phyloP scores from a whole-genome alignment of 352 stramenopile genomes.

The Phytophthora sansomeana region DNA sequence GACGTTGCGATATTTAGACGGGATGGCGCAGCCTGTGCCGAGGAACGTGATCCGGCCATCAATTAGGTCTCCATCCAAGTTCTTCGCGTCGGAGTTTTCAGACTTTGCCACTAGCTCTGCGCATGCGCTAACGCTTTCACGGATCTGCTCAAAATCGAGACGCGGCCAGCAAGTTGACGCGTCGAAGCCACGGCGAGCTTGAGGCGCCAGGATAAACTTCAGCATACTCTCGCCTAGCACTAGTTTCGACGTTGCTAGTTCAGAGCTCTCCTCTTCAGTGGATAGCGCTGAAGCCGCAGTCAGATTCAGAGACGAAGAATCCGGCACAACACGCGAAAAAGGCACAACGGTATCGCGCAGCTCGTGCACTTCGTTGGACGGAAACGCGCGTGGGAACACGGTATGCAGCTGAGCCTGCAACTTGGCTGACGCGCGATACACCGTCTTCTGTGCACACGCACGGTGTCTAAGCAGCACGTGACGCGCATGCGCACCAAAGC shows the following conservation, averaged over 20 bases:
- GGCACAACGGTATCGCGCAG: constrained; percentile 43
- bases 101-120: constrained; percentile 10
- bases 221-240: constrained; percentile 79
- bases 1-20: constrained; percentile 99
- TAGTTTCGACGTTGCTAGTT: constrained; percentile 35
- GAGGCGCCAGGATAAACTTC: constrained; percentile 66
- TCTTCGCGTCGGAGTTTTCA: neutral
- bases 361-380: constrained; percentile 61
- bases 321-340: constrained; percentile 42
- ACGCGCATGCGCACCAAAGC: constrained; percentile 64
- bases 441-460: constrained; percentile 66
- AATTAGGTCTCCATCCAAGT: constrained; percentile 31
- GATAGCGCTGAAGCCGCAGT: constrained; percentile 11
- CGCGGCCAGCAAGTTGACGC: constrained; percentile 54
- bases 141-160: constrained; percentile 59
- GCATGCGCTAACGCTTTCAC: constrained; percentile 35
- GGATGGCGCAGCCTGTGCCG: constrained; percentile 96
- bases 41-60: constrained; percentile 93
- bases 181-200: constrained; percentile 72
- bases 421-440: constrained; percentile 75
- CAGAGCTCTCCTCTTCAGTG: neutral
- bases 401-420: constrained; percentile 76
- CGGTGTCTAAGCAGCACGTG: constrained; percentile 68
- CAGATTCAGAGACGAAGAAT: constrained; percentile 10
- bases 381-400: constrained; percentile 69